Conservation (phyloP, 1,139 yeast species). For the Blastobotrys capitulatus region DNA sequence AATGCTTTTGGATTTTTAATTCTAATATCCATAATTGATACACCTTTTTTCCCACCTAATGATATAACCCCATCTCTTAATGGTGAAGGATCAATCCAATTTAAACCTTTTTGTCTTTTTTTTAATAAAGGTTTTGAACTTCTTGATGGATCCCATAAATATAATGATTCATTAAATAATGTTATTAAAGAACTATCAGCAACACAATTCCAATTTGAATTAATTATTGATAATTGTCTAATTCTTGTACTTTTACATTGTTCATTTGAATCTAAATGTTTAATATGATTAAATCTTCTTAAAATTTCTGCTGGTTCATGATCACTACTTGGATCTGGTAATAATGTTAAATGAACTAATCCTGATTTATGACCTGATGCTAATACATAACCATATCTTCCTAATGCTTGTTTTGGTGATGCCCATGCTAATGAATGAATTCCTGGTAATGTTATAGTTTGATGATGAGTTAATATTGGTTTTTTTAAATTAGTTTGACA, state of each 20-base stretch:
- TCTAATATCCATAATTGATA: conserved; percentile 64
- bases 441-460: conserved; percentile 65
- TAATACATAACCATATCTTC: conserved; percentile 38
- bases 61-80: conserved; percentile 50
- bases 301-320: conserved; percentile 62
- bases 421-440: conserved; percentile 66
- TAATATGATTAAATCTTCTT: conserved; percentile 67
- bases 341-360: conserved; percentile 56
- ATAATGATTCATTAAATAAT: conserved; percentile 57
- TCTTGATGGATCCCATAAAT: conserved; percentile 65
- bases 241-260: conserved; percentile 32
- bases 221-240: conserved; percentile 35
- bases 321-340: conserved; percentile 50
- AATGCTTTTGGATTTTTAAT: conserved; percentile 37
- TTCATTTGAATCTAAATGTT: conserved; percentile 39
- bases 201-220: conserved; percentile 39
- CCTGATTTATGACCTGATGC: conserved; percentile 72
- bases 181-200: conserved; percentile 46
- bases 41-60: conserved; percentile 63
- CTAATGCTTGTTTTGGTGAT: conserved; percentile 33
- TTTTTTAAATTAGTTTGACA: conserved; percentile 13
- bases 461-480: conserved; percentile 58
- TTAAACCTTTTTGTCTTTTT: conserved; percentile 47
- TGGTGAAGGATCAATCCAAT: conserved; percentile 48
- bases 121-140: conserved; percentile 50